Evolutionary conservation across 2,329 filamentous ascomycete genomes (phyloP).

Genomic region (Penicillium verrucosum): DNA sequence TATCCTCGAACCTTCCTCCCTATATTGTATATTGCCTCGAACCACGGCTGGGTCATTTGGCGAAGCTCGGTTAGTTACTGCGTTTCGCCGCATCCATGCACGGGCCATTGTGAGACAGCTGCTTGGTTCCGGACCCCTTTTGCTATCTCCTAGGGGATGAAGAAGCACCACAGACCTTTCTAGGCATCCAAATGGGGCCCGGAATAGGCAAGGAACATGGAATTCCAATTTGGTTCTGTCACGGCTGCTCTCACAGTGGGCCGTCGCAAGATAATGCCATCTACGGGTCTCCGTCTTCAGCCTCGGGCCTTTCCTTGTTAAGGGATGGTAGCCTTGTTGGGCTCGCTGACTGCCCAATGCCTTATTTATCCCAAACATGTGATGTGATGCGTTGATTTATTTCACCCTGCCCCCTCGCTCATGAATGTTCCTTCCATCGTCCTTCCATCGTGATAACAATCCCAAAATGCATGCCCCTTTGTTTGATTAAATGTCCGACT

Average conservation of each 20-base stretch:
- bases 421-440: not conserved
- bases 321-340: not conserved
- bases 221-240: not conserved
- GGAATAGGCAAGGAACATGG: not conserved
- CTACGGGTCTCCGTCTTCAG: conserved; percentile 1
- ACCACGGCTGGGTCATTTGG: conserved; percentile 1
- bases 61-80: conserved; percentile 6
- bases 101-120: conserved; percentile 20
- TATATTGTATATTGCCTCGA: not conserved
- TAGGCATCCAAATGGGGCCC: not conserved
- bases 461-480: not conserved
- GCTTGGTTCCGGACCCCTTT: conserved; percentile 12
- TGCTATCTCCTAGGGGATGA: conserved; percentile 1
- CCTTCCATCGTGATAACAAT: not conserved
- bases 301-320: not conserved
- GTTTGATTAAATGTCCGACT: conserved; percentile 6
- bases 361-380: conserved; percentile 4
- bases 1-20: not conserved
- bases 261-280: not conserved
- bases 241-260: not conserved
- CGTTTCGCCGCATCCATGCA: conserved; percentile 8
- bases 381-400: conserved; percentile 12
- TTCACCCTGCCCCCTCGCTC: not conserved
- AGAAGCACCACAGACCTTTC: not conserved
- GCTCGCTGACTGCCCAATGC: conserved; percentile 6